These are phyloP conservation scores for Mycena belliarum DNA, from an alignment of 768 basidiomycete genomes.

Conservation along the genomic window DNA sequence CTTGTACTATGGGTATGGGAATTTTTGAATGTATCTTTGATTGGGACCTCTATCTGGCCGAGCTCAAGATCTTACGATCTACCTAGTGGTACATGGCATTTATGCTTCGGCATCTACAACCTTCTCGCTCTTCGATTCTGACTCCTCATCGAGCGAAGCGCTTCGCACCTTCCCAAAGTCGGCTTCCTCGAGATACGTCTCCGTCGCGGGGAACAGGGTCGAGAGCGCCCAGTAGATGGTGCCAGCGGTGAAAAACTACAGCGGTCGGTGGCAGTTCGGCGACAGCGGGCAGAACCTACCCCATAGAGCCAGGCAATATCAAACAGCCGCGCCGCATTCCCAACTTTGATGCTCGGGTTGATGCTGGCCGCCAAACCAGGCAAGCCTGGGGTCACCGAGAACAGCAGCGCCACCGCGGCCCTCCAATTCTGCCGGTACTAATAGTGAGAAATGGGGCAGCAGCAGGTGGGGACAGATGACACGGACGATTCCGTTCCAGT, in stretches of 20 bases:
- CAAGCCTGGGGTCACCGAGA: conserved; percentile 68
- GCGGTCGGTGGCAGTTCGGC: too few relatives aligned
- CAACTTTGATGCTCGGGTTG: conserved; percentile 62
- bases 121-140: conserved; percentile 1
- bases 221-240: conserved; percentile 40
- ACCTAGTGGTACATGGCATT: not conserved
- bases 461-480: not conserved
- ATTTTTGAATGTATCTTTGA: conserved; percentile 16
- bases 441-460: not conserved
- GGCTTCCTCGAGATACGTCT: conserved; percentile 41
- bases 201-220: conserved; percentile 39
- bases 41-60: not conserved
- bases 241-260: conserved; percentile 38
- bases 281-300: too few relatives aligned
- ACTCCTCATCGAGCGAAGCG: conserved; percentile 1
- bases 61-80: not conserved
- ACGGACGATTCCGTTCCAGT: conserved; percentile 69
- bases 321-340: conserved; percentile 56
- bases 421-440: conserved; percentile 83
- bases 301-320: conserved; percentile 79
- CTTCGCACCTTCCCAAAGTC: conserved; percentile 23
- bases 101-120: not conserved
- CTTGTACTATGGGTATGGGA: conserved; percentile 5
- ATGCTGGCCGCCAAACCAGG: conserved; percentile 81
- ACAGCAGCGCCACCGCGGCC: conserved; percentile 65